Evolutionary conservation across 768 basidiomycete species (phyloP), one percentile per base, ranked within the genome.

Genomic region (Tulasnella sp.): DNA sequence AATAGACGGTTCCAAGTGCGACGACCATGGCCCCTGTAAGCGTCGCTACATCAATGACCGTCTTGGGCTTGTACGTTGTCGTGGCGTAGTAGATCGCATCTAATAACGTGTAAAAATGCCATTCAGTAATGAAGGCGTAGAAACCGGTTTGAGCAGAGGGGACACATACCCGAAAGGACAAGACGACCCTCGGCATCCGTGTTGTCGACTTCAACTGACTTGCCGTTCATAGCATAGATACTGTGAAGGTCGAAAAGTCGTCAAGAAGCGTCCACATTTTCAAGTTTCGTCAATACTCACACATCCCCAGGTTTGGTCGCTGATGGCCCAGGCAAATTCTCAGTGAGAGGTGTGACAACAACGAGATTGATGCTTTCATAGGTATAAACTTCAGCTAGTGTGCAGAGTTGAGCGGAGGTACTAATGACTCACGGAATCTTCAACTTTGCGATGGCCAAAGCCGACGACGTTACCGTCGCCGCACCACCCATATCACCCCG

Each of bases 401-500:
- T 48, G 8, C 29, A 52, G 51, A 21, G 34, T n/a, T 19, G 23
- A 26, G 15, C 9, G 32, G 62, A 48, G 45, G 34, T 3, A 38
- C 34, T 52, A 7, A n/a, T 8, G 24, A 76, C 83, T 9, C 68
- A 87, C 85, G 88, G 88, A n/a, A 93, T 71, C 64, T 80, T 73
- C 43, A 93, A 79, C 70, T 87, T 82, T 7, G 90, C 88, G 64
- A 91, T 85, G 7, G 88, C 89, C 64, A 85, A 73, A 2, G 84
- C 79, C 7, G 88, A 75, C 1, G 84, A 77, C 45, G 84, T 78
- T 13, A 92, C 86, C 1, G 85, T 77, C 1, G 90, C 89, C 3
- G 90, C 90, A 55, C 88, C 88, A 78, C 88, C 91, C 90, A 92
- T 92, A 67, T 91, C 89, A 1, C 78, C 89, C 42, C 87, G 80